Conservation (phyloP, 2,329 filamentous ascomycete species). For the Fusarium multiceps region DNA sequence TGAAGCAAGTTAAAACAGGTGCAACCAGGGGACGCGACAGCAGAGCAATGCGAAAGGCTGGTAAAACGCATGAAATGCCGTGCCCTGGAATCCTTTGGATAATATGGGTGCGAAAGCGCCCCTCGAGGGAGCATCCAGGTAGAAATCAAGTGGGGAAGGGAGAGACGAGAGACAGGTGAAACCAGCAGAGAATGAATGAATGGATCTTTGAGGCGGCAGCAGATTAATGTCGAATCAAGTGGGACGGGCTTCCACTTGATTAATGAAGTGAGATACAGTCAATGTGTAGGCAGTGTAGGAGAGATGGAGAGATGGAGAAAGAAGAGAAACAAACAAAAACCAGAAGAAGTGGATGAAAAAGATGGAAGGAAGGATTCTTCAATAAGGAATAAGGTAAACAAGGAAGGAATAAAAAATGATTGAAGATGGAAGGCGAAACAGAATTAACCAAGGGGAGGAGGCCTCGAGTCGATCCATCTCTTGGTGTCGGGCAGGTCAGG, state of each 20-base stretch:
- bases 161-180: constrained; percentile 30
- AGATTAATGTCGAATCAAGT: constrained; percentile 17
- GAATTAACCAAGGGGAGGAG: constrained; percentile 21
- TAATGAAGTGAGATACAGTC: constrained; percentile 16
- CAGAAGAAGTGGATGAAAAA: constrained; percentile 5
- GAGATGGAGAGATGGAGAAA: not conserved
- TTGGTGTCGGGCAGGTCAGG: constrained; percentile 8
- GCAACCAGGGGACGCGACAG: constrained; percentile 42
- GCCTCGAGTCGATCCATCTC: constrained; percentile 31
- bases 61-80: constrained; percentile 29
- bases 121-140: constrained; percentile 37
- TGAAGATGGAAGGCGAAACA: constrained; percentile 7
- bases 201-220: constrained; percentile 1
- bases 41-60: constrained; percentile 31
- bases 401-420: constrained; percentile 7
- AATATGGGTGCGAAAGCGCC: constrained; percentile 27
- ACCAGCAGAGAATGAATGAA: constrained; percentile 26
- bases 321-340: constrained; percentile 1
- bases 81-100: constrained; percentile 40
- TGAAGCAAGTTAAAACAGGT: constrained; percentile 41
- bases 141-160: constrained; percentile 31
- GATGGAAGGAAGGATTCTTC: not conserved
- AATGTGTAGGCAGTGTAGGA: not conserved
- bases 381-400: constrained; percentile 10
- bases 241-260: constrained; percentile 8